A percentile compares a stretch with the other conserved stretches of the same genome.
Conservation (phyloP, 495 filamentous ascomycete species). For the Hamigera avellanea region DNA sequence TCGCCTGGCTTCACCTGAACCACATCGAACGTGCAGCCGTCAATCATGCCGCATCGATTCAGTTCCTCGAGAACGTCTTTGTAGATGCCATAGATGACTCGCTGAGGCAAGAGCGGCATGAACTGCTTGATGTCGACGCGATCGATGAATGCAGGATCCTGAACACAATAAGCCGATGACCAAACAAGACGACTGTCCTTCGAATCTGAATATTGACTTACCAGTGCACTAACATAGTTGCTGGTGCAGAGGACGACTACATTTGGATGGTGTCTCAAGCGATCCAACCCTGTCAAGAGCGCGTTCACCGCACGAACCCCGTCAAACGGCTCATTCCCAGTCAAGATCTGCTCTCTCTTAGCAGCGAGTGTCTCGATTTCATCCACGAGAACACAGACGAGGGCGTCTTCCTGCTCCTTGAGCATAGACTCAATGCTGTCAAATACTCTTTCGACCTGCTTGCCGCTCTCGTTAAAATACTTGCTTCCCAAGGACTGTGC, state of each 20-base stretch:
- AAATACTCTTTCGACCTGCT: conserved; percentile 37
- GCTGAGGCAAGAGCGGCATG: conserved; percentile 24
- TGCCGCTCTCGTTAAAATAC: conserved; percentile 45
- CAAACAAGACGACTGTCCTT: neutral
- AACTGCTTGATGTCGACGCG: conserved; percentile 40
- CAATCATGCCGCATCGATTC: conserved; percentile 27
- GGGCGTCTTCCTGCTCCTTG: conserved; percentile 27
- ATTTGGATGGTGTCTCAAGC: conserved; percentile 25
- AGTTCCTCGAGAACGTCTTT: conserved; percentile 38
- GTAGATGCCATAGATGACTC: conserved; percentile 39
- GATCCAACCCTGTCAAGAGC: conserved; percentile 25
- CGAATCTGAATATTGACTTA: conserved; percentile 6
- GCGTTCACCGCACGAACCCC: conserved; percentile 29
- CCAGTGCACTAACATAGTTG: conserved; percentile 33
- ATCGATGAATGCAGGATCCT: conserved; percentile 44
- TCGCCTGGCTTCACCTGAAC: conserved; percentile 9
- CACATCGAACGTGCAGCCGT: conserved; percentile 10
- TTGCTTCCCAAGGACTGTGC: conserved; percentile 39
- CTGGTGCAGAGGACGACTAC: conserved; percentile 41
- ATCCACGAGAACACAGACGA: conserved; percentile 43
- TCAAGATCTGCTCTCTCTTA: conserved; percentile 27
- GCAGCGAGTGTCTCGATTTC: conserved; percentile 43
- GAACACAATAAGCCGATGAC: neutral
- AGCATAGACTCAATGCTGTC: conserved; percentile 32
- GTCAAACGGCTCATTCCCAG: conserved; percentile 36